Percentiles rank a stretch among this genome's conserved stretches.
Conservation (phyloP, 495 filamentous ascomycete genomes). For the Hypoxylon lienhwacheense region DNA sequence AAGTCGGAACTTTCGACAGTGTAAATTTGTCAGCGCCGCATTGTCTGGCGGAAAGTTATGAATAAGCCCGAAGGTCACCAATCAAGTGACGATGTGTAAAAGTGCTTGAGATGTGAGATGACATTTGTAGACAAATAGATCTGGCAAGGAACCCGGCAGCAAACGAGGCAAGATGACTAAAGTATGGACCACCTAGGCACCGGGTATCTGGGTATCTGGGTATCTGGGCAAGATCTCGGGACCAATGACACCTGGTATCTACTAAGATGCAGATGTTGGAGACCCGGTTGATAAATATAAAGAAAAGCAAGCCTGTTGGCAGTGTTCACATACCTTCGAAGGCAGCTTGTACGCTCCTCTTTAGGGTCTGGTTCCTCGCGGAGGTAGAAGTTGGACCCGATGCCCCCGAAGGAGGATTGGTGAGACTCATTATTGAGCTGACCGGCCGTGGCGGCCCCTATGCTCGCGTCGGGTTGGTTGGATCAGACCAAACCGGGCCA, state of each 20-base stretch:
- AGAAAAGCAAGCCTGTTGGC: conserved; percentile 3
- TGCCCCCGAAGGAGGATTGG: conserved; percentile 48
- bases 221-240: no score
- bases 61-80: conserved; percentile 32
- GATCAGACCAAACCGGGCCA: conserved; percentile 2
- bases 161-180: not conserved
- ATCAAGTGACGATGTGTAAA: conserved; percentile 16
- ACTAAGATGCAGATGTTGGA: conserved; percentile 4
- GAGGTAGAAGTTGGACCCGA: conserved; percentile 48
- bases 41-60: conserved; percentile 19
- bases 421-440: conserved; percentile 45
- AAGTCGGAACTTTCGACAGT: conserved; percentile 5
- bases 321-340: conserved; percentile 68
- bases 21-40: conserved; percentile 21
- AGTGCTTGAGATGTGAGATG: conserved; percentile 5
- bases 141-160: conserved; percentile 7
- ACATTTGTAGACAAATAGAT: conserved; percentile 15
- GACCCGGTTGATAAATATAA: conserved; percentile 8
- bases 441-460: not conserved
- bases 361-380: conserved; percentile 59
- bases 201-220: no score
- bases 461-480: conserved; percentile 12
- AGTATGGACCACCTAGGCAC: not conserved
- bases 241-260: not conserved
- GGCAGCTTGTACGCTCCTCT: conserved; percentile 72